phyloP scores from a whole-genome alignment of 2,329 filamentous ascomycete species.

The Fusarium sp. region DNA sequence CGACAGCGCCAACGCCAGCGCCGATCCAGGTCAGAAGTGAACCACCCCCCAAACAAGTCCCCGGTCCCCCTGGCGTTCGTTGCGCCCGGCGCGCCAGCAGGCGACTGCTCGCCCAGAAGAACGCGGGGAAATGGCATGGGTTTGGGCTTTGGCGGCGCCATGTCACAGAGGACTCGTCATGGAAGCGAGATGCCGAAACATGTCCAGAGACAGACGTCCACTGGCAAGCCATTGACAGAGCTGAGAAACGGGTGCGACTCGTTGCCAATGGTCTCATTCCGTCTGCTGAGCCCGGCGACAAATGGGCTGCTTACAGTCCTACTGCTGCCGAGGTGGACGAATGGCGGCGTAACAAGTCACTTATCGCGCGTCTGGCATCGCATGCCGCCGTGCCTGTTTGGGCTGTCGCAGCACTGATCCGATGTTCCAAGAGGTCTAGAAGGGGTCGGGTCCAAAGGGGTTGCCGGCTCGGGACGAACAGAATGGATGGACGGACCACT shows the following conservation, averaged over 20 bases:
- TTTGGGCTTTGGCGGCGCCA: constrained; percentile 24
- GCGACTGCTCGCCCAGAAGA: constrained; percentile 27
- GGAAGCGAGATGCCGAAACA: constrained; percentile 27
- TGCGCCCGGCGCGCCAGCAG: constrained; percentile 32
- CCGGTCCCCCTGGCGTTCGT: constrained; percentile 21
- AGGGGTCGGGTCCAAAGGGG: neutral
- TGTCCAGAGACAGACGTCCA: constrained; percentile 19
- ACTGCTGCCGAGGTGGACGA: constrained; percentile 28
- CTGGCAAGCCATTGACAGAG: constrained; percentile 15
- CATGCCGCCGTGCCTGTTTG: constrained; percentile 10
- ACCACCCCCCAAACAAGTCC: constrained; percentile 24
- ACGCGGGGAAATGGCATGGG: constrained; percentile 41
- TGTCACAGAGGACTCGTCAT: constrained; percentile 19
- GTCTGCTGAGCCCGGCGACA: constrained; percentile 14
- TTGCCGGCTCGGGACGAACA: constrained; percentile 1
- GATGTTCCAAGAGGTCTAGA: neutral
- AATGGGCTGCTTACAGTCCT: constrained; percentile 27
- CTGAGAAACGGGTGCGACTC: constrained; percentile 11
- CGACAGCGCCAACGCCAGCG: constrained; percentile 35
- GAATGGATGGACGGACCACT: neutral
- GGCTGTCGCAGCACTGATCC: constrained; percentile 5
- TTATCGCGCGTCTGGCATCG: constrained; percentile 36
- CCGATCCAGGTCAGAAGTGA: constrained; percentile 34
- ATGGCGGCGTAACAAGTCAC: constrained; percentile 40
- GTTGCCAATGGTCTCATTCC: constrained; percentile 8